Evolutionary conservation across 2,329 filamentous ascomycete species (phyloP).

Genomic region (Ophiostoma novo-ulmi): DNA sequence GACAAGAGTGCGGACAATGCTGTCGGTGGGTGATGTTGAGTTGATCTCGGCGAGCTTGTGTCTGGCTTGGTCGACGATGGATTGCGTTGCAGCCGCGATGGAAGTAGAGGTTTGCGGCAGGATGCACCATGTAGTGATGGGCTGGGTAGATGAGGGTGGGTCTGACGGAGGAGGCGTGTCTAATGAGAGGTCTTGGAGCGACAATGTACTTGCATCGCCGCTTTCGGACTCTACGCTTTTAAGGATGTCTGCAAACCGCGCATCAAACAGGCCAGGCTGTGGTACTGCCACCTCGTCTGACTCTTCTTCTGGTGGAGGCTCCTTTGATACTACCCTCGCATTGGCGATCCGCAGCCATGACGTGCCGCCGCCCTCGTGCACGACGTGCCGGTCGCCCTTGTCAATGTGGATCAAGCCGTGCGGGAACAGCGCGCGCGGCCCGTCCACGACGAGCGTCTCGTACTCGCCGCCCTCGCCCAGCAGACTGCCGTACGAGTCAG

Average conservation of each 20-base stretch:
- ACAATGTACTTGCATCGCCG: background rate
- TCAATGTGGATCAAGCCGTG: slow-evolving; percentile 54
- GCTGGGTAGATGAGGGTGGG: background rate
- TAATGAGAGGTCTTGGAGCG: background rate
- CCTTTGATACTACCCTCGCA: slow-evolving; percentile 50
- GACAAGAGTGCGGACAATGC: slow-evolving; percentile 56
- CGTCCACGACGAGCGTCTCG: slow-evolving; percentile 83
- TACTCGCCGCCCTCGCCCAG: slow-evolving; percentile 94
- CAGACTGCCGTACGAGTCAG: slow-evolving; percentile 37
- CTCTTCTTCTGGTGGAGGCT: slow-evolving; percentile 16
- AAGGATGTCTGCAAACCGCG: slow-evolving; percentile 48
- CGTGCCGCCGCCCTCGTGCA: slow-evolving; percentile 69
- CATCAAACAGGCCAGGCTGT: slow-evolving; percentile 63
- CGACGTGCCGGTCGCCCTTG: slow-evolving; percentile 47
- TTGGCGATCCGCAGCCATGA: slow-evolving; percentile 62
- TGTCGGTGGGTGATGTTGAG: slow-evolving; percentile 32
- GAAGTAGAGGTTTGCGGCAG: slow-evolving; percentile 25
- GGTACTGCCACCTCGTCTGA: slow-evolving; percentile 37
- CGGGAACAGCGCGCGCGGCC: slow-evolving; percentile 66
- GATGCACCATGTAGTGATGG: slow-evolving; percentile 33
- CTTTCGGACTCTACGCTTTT: background rate
- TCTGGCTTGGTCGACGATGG: slow-evolving; percentile 45
- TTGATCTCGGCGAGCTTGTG: slow-evolving; percentile 34
- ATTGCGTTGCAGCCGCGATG: slow-evolving; percentile 42
- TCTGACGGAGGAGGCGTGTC: background rate